Evolutionary conservation across 305 asterid genomes (phyloP).

Genomic region (Plantago coronopus): DNA sequence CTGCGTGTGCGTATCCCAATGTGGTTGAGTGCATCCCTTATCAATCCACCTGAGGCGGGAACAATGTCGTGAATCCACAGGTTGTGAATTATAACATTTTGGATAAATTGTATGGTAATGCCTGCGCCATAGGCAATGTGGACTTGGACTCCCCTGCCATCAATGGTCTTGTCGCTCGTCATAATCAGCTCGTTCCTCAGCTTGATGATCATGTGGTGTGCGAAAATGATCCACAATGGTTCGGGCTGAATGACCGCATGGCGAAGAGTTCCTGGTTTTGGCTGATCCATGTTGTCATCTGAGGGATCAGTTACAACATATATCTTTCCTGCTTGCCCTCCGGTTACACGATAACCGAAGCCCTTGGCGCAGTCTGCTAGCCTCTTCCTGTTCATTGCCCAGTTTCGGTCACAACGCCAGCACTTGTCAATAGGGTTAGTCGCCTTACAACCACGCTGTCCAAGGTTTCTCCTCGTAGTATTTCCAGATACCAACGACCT

Average conservation of each 20-base stretch:
- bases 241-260: slow-evolving; percentile 46
- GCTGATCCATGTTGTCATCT: slow-evolving; percentile 31
- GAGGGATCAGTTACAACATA: slow-evolving; percentile 44
- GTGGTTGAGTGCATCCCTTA: slow-evolving; percentile 47
- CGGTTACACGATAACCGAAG: slow-evolving; percentile 38
- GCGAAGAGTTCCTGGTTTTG: slow-evolving; percentile 48
- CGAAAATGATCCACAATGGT: slow-evolving; percentile 54
- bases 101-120: slow-evolving; percentile 51
- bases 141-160: slow-evolving; percentile 64
- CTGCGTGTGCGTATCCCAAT: slow-evolving; percentile 54
- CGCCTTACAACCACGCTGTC: slow-evolving; percentile 30
- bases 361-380: slow-evolving; percentile 47
- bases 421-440: slow-evolving; percentile 54
- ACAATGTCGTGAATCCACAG: slow-evolving; percentile 48
- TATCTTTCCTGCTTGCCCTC: slow-evolving; percentile 37
- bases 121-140: slow-evolving; percentile 71
- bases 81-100: slow-evolving; percentile 52
- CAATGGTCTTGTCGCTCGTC: slow-evolving; percentile 63
- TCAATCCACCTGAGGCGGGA: slow-evolving; percentile 45
- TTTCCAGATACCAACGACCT: slow-evolving; percentile 30
- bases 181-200: slow-evolving; percentile 58
- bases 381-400: slow-evolving; percentile 40
- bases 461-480: slow-evolving; percentile 36
- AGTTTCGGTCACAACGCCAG: slow-evolving; percentile 48
- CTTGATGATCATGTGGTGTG: slow-evolving; percentile 38